These are phyloP conservation scores for Dentiscutata heterogama DNA, from an alignment of 371 early-diverging fungal species.

Conservation along the genomic window DNA sequence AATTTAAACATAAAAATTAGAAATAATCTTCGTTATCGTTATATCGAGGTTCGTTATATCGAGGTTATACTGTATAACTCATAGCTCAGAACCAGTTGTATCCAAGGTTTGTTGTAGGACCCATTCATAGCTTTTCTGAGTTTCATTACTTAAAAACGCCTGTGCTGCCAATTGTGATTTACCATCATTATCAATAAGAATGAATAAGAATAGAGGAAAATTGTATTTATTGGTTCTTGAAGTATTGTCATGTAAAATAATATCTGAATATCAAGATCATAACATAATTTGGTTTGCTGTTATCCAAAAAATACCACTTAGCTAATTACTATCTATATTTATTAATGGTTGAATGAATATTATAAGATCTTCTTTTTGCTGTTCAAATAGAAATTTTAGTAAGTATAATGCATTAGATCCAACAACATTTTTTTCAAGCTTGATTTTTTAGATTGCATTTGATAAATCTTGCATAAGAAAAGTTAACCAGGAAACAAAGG, in stretches of 20 bases:
- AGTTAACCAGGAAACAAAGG: neutral
- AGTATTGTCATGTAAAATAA: neutral
- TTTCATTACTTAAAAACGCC: neutral
- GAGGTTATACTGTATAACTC: too few species aligned
- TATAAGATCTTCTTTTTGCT: neutral
- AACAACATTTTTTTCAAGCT: slow-evolving; percentile 7
- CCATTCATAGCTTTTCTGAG: neutral
- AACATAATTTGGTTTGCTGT: slow-evolving; percentile 3
- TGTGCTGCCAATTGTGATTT: neutral
- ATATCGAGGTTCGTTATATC: too few species aligned
- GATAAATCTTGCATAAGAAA: neutral
- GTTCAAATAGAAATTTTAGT: neutral
- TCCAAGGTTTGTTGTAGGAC: neutral
- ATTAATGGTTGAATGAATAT: neutral
- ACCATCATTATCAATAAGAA: neutral
- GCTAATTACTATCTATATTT: neutral
- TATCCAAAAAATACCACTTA: neutral
- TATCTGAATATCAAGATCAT: neutral
- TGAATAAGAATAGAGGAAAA: neutral
- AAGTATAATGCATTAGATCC: neutral
- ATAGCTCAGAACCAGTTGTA: neutral
- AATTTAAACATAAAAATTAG: too few species aligned
- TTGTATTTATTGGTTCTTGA: neutral
- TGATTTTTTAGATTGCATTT: neutral
- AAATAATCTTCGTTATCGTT: too few species aligned